A percentile compares a stretch with the other conserved stretches of the same genome.
These are phyloP conservation scores for Candida silvicultrix DNA, from an alignment of 805 yeast species.

Conservation along the genomic window DNA sequence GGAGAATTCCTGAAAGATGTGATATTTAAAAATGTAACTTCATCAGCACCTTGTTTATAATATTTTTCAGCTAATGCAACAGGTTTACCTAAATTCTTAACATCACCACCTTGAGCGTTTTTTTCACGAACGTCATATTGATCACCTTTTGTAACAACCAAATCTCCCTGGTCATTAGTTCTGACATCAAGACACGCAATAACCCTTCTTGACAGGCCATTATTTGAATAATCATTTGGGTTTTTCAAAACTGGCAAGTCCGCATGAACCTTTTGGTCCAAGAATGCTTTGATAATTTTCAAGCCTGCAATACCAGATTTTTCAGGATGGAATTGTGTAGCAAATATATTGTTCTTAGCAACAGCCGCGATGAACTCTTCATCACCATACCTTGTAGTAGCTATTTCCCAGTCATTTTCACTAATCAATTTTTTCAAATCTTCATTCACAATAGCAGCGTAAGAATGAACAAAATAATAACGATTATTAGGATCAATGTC, in stretches of 20 bases:
- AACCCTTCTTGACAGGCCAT: slow-evolving; percentile 81
- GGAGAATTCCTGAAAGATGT: slow-evolving; percentile 97
- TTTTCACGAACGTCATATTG: slow-evolving; percentile 96
- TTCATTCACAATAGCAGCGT: slow-evolving; percentile 62
- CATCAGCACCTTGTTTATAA: slow-evolving; percentile 95
- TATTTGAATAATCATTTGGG: slow-evolving; percentile 34
- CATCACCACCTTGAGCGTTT: slow-evolving; percentile 45
- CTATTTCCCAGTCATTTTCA: slow-evolving; percentile 68
- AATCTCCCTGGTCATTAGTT: slow-evolving; percentile 87
- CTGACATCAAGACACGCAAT: slow-evolving; percentile 98
- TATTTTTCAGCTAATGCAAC: slow-evolving; percentile 89
- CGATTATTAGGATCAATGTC: slow-evolving; percentile 62
- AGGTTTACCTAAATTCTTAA: slow-evolving; percentile 94
- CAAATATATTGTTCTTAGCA: slow-evolving; percentile 71
- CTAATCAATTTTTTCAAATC: slow-evolving; percentile 26
- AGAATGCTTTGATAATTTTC: slow-evolving; percentile 64
- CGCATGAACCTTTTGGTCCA: slow-evolving; percentile 31
- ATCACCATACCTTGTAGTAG: slow-evolving; percentile 65
- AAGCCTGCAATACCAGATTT: slow-evolving; percentile 92
- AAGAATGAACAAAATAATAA: slow-evolving; percentile 94
- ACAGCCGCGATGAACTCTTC: slow-evolving; percentile 83
- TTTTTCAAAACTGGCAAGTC: slow-evolving; percentile 10
- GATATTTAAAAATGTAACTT: slow-evolving; percentile 88
- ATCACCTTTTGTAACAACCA: slow-evolving; percentile 98
- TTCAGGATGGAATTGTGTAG: slow-evolving; percentile 99